Conservation (phyloP, 192 early-diverging fungal species). For the Cetraspora pellucida region DNA sequence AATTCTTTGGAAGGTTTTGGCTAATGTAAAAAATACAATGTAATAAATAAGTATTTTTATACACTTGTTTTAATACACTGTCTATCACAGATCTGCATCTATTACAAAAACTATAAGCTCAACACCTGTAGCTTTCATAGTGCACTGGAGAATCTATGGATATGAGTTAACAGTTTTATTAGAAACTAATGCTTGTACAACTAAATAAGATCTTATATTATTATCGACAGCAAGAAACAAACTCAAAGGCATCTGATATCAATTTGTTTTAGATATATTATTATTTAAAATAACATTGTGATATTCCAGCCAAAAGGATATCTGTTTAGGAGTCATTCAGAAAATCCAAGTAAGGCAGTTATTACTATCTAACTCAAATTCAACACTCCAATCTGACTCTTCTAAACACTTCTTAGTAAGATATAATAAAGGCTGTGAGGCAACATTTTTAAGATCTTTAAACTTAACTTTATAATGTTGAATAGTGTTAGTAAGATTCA, state of each 20-base stretch:
- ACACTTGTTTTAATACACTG: not conserved
- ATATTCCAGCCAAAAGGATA: not conserved
- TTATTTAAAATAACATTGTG: not conserved
- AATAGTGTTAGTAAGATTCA: too few relatives aligned
- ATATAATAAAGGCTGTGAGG: too few relatives aligned
- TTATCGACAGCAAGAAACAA: not conserved
- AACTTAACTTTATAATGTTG: too few relatives aligned
- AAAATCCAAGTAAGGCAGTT: not conserved
- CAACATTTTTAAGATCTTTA: too few relatives aligned
- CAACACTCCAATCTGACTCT: too few relatives aligned
- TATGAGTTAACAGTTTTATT: too few relatives aligned
- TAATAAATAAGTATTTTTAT: not conserved
- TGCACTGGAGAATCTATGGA: too few relatives aligned
- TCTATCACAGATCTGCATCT: too few relatives aligned
- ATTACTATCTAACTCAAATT: too few relatives aligned
- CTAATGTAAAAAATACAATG: conserved; percentile 13
- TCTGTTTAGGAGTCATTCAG: not conserved
- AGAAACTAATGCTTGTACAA: not conserved
- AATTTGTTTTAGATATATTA: not conserved
- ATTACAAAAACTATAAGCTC: too few relatives aligned
- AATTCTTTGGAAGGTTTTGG: not conserved
- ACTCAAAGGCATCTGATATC: not conserved
- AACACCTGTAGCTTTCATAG: too few relatives aligned
- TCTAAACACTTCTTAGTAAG: too few relatives aligned
- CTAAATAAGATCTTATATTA: not conserved